A percentile compares a stretch with the other conserved stretches of the same genome.
phyloP scores from a whole-genome alignment of 306 rosid genomes.

The Prinsepia uniflora region DNA sequence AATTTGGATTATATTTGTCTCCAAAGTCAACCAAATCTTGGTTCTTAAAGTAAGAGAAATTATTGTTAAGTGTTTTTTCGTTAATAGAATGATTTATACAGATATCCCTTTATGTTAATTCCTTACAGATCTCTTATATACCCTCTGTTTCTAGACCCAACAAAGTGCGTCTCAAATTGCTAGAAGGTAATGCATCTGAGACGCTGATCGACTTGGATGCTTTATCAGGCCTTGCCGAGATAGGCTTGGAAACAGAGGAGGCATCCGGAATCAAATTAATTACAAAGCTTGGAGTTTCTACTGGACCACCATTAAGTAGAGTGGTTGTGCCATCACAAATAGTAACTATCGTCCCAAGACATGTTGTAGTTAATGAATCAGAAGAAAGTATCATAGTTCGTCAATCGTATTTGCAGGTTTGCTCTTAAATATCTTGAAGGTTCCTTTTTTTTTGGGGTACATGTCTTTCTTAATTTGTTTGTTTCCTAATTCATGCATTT shows the following conservation, averaged over 20 bases:
- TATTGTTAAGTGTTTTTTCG: constrained; percentile 17
- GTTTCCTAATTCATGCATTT: not conserved
- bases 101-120: constrained; percentile 12
- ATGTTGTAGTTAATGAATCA: constrained; percentile 74
- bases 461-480: not conserved
- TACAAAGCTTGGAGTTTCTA: constrained; percentile 76
- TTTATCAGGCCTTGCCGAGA: constrained; percentile 83
- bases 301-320: constrained; percentile 55
- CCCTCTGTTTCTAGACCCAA: constrained; percentile 51
- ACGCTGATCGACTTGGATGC: constrained; percentile 71
- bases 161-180: constrained; percentile 57
- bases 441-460: constrained; percentile 8
- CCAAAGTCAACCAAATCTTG: constrained; percentile 72
- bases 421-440: constrained; percentile 7
- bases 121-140: constrained; percentile 18
- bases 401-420: constrained; percentile 82
- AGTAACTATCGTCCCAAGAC: constrained; percentile 85
- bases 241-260: constrained; percentile 59
- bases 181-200: constrained; percentile 64
- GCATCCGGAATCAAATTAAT: constrained; percentile 53
- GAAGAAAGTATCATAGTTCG: constrained; percentile 56
- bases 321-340: constrained; percentile 67
- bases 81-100: constrained; percentile 26
- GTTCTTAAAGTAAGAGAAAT: constrained; percentile 73
- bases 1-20: constrained; percentile 64